phyloP scores from a whole-genome alignment of 495 filamentous ascomycete species.

The Podospora fimiseda region DNA sequence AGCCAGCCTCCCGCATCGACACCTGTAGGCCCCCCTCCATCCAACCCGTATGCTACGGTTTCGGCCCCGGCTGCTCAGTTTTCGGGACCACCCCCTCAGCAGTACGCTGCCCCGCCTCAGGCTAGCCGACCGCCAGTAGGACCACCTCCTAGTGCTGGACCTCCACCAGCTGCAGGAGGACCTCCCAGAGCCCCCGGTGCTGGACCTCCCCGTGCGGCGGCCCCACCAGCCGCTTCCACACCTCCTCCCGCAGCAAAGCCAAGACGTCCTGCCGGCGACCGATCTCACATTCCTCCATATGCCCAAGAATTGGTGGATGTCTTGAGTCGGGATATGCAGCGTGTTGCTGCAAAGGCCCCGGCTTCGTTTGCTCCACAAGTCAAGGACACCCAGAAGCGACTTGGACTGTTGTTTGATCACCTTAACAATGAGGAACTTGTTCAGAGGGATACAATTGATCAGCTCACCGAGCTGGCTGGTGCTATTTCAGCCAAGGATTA shows the following conservation, averaged over 20 bases:
- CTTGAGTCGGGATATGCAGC: constrained; percentile 76
- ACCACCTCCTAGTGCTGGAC: constrained; percentile 39
- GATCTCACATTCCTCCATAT: constrained; percentile 74
- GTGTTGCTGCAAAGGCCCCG: constrained; percentile 77
- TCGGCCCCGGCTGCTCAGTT: constrained; percentile 28
- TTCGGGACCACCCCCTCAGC: constrained; percentile 23
- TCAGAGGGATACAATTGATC: constrained; percentile 69
- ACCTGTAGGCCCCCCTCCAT: constrained; percentile 32
- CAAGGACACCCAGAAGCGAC: constrained; percentile 83
- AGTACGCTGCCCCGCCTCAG: constrained; percentile 31
- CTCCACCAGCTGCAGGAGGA: constrained; percentile 43
- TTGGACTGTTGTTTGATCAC: constrained; percentile 90
- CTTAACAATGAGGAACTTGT: constrained; percentile 92
- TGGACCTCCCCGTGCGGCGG: constrained; percentile 26
- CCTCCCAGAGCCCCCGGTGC: constrained; percentile 25
- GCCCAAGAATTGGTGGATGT: constrained; percentile 76
- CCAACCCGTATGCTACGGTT: constrained; percentile 57
- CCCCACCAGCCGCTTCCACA: constrained; percentile 42
- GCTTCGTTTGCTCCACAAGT: constrained; percentile 76
- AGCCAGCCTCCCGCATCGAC: constrained; percentile 27
- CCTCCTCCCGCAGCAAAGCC: constrained; percentile 31
- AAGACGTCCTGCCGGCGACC: constrained; percentile 79
- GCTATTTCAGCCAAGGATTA: constrained; percentile 68
- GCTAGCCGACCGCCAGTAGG: constrained; percentile 26
- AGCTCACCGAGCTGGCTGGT: constrained; percentile 53